A percentile compares a stretch with the other conserved stretches of the same genome.
Conservation (phyloP, 2,329 filamentous ascomycete genomes). For the Metarhizium humberi region DNA sequence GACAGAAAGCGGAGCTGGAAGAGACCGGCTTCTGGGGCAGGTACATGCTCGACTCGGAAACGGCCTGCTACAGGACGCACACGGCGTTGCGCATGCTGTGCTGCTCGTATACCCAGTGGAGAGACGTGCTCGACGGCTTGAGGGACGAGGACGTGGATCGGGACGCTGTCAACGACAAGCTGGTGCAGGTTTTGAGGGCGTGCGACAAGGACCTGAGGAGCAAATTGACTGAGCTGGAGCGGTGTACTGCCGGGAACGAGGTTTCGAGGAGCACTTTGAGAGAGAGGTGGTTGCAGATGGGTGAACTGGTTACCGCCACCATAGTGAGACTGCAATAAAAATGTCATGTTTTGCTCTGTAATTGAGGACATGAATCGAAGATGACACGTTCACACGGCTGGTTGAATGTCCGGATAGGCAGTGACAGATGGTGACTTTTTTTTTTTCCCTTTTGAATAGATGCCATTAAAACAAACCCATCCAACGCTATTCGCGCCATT, state of each 20-base stretch:
- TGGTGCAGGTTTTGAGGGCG: slow-evolving; percentile 28
- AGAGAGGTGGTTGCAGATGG: slow-evolving; percentile 17
- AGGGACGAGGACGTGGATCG: slow-evolving; percentile 37
- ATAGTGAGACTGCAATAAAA: slow-evolving; percentile 9
- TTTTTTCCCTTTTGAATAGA: not conserved
- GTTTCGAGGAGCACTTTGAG: slow-evolving; percentile 10
- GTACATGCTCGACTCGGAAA: slow-evolving; percentile 40
- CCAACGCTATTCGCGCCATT: slow-evolving; percentile 7
- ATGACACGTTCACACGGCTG: not conserved
- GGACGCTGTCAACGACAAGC: slow-evolving; percentile 22
- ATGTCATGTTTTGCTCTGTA: not conserved
- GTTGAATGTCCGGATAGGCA: no score
- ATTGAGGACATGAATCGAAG: no score
- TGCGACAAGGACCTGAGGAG: slow-evolving; percentile 24
- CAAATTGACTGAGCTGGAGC: slow-evolving; percentile 20
- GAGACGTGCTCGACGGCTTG: slow-evolving; percentile 32
- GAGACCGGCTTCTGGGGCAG: slow-evolving; percentile 38
- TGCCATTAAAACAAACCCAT: not conserved
- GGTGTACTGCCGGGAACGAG: slow-evolving; percentile 19
- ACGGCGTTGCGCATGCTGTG: slow-evolving; percentile 36
- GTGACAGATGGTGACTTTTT: no score
- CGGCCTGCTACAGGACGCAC: slow-evolving; percentile 46
- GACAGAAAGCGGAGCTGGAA: slow-evolving; percentile 30
- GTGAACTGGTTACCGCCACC: slow-evolving; percentile 12
- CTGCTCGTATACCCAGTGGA: slow-evolving; percentile 30